phyloP scores from a whole-genome alignment of 2,329 filamentous ascomycete species.

The Curvularia sp. region DNA sequence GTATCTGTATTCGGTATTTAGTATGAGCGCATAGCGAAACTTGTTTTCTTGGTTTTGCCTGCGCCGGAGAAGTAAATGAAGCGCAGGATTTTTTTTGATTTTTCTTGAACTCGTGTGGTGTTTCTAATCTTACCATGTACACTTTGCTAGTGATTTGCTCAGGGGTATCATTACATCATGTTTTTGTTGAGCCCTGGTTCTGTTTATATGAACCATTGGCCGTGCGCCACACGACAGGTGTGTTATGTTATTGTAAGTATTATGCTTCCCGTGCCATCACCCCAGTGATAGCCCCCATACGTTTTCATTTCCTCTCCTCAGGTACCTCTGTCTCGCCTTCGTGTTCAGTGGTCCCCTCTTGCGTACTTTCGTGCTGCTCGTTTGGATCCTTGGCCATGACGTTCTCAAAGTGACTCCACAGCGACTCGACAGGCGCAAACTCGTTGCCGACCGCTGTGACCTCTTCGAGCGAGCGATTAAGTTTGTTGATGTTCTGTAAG shows the following conservation, averaged over 20 bases:
- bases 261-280: neutral
- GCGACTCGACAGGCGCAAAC: slow-evolving; percentile 92
- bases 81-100: slow-evolving; percentile 18
- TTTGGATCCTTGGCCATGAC: slow-evolving; percentile 82
- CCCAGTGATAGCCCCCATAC: neutral
- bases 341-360: slow-evolving; percentile 34
- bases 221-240: slow-evolving; percentile 3
- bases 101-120: slow-evolving; percentile 14
- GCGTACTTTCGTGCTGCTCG: slow-evolving; percentile 39
- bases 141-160: neutral
- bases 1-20: slow-evolving; percentile 49
- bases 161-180: slow-evolving; percentile 23
- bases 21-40: slow-evolving; percentile 23
- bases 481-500: slow-evolving; percentile 91
- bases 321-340: slow-evolving; percentile 30
- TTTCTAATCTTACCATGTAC: neutral
- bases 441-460: slow-evolving; percentile 95
- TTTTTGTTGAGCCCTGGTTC: slow-evolving; percentile 3
- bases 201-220: slow-evolving; percentile 7
- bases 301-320: slow-evolving; percentile 29
- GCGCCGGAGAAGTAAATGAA: slow-evolving; percentile 28
- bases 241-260: neutral
- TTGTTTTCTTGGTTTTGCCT: slow-evolving; percentile 12
- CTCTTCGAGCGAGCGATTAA: slow-evolving; percentile 90
- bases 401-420: slow-evolving; percentile 97